These are phyloP conservation scores for Torulaspora microellipsoides DNA, from an alignment of 805 yeast genomes.

Conservation along the genomic window DNA sequence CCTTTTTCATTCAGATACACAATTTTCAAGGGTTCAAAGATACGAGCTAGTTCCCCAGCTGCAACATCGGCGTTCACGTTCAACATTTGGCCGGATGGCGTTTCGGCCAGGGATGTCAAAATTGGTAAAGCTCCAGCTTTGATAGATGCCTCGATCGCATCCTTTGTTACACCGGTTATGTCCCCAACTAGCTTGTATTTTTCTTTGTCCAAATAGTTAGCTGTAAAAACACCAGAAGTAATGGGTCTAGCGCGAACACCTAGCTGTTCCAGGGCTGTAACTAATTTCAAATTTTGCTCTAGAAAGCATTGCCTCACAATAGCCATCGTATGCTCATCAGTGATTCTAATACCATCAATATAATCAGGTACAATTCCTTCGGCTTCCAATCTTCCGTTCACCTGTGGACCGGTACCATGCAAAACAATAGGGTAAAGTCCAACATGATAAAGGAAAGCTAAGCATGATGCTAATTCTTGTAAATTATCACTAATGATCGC, in stretches of 20 bases:
- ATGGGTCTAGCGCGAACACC: constrained; percentile 99
- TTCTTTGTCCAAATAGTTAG: constrained; percentile 83
- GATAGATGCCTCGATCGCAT: constrained; percentile 88
- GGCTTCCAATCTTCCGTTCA: constrained; percentile 85
- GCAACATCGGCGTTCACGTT: constrained; percentile 99
- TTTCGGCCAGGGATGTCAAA: constrained; percentile 93
- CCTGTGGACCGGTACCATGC: constrained; percentile 99
- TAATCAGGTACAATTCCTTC: constrained; percentile 96
- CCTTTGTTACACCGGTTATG: constrained; percentile 79
- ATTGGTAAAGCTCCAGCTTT: constrained; percentile 96
- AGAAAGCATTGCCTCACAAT: constrained; percentile 93
- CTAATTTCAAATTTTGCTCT: constrained; percentile 91
- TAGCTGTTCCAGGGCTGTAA: constrained; percentile 90
- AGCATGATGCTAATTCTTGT: constrained; percentile 88
- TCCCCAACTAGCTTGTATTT: constrained; percentile 92
- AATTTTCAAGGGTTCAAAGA: constrained; percentile 93
- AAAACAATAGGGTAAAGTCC: constrained; percentile 95
- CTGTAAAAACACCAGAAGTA: constrained; percentile 95
- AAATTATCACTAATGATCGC: constrained; percentile 95
- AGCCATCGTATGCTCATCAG: constrained; percentile 90
- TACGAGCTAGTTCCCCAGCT: constrained; percentile 96
- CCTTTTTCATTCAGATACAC: constrained; percentile 97
- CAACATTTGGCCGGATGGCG: constrained; percentile 91
- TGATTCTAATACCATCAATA: constrained; percentile 93
- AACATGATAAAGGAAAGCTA: constrained; percentile 94